These are phyloP conservation scores for Fragaria iinumae DNA, from an alignment of 306 rosid species.

Conservation along the genomic window DNA sequence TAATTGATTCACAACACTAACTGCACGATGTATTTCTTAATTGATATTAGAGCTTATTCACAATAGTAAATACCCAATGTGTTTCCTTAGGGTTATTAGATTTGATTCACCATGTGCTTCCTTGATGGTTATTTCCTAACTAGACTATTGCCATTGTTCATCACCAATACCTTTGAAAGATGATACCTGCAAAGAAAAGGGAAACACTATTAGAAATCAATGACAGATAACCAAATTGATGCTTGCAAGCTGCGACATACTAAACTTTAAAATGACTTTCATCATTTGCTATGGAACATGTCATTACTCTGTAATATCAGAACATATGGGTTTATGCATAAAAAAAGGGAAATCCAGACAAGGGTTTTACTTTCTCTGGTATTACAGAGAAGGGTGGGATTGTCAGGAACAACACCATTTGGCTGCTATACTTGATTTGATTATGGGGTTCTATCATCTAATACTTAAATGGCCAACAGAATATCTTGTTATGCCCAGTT, in stretches of 20 bases:
- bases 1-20: background rate
- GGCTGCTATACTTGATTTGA: background rate
- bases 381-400: too few species aligned
- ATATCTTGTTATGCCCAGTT: background rate
- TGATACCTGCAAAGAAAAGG: background rate
- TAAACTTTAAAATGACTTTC: background rate
- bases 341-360: background rate
- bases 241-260: background rate
- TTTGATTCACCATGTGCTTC: background rate
- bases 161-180: background rate
- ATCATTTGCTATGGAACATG: background rate
- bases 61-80: background rate
- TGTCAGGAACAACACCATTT: background rate
- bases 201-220: background rate
- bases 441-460: conserved; percentile 4
- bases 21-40: background rate
- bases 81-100: background rate
- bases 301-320: background rate
- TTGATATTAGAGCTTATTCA: background rate
- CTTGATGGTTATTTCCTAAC: background rate
- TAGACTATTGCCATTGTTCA: background rate
- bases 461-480: background rate
- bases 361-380: too few species aligned
- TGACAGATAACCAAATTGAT: background rate
- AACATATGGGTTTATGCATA: background rate